Base-by-base conservation (phyloP, 352 stramenopile species). In the Thraustotheca clavata region DNA sequence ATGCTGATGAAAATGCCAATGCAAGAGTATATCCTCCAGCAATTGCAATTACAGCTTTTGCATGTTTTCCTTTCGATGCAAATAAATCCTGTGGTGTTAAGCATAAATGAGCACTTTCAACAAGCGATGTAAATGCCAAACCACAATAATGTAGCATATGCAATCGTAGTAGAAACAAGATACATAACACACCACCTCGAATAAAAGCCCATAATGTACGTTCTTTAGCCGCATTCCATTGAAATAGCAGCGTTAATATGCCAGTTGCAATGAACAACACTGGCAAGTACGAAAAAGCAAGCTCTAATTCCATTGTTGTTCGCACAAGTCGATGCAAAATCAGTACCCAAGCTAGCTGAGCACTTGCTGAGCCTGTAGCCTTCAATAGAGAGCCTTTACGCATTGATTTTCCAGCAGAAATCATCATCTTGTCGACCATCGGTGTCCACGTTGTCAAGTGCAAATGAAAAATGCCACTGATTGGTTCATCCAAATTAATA, bases 121-220 rank as follows among this genome's bases (percentile, higher is more conserved):
- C 57, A 29, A 65, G 57, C 24, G 57, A 34, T 6, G 57, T 33
- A 16, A 47, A 65, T 16, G 46, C 35, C 36, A 65, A n/a, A 33
- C 57, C 57, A 16, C 57, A 65, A 26, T 54, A 65, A 22, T 65
- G 57, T 5, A 65, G 57, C 36, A 54, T 65, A 31, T 24, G 20
- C 57, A 65, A 57, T 40, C 57, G 57, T 18, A 65, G 22, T 3
- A 65, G 20, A 39, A 54, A 65, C 26, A 54, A 32, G 8, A 43
- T 41, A 32, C n/a, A 50, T 20, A 65, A 35, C 18, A 65, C 9
- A 20, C 31, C 57, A 32, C 57, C 57, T 36, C 57, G 57, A 2
- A 55, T 8, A 31, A 16, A 29, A 29, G 57, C 36, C 6, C 38
- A 32, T 1, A 43, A 16, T 9, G 38, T 24, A 31, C 26, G n/a